Conservation (phyloP, 2,329 filamentous ascomycete genomes). For the Trichocomaceae sp. region DNA sequence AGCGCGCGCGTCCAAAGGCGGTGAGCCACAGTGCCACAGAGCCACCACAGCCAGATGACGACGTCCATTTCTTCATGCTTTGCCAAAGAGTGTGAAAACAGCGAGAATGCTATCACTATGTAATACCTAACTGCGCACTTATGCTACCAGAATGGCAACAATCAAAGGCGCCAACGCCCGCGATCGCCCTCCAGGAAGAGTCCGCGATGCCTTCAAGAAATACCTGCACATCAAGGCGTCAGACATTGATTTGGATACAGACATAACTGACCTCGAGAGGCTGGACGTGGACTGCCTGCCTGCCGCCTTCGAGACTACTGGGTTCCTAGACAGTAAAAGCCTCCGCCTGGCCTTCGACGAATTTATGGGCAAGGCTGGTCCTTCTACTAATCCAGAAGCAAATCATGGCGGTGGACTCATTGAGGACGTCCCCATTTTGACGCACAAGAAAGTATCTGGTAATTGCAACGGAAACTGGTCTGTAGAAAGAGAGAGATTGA, state of each 20-base stretch:
- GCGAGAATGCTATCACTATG: not conserved
- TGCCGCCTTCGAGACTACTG: conserved; percentile 21
- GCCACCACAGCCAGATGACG: not conserved
- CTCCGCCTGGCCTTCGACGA: conserved; percentile 28
- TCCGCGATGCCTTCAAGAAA: conserved; percentile 68
- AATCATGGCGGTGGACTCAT: conserved; percentile 13
- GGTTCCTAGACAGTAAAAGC: conserved; percentile 24
- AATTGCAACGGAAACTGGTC: conserved; percentile 16
- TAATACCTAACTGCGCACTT: not conserved
- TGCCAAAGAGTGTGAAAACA: not conserved
- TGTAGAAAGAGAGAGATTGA: not conserved
- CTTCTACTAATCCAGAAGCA: conserved; percentile 7
- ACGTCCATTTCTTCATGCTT: no score
- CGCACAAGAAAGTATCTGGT: conserved; percentile 33
- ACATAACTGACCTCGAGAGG: conserved; percentile 51
- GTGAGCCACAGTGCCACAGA: conserved; percentile 16
- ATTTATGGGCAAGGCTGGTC: conserved; percentile 20
- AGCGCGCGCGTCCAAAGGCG: conserved; percentile 19
- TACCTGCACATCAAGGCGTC: conserved; percentile 57
- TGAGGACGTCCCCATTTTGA: conserved; percentile 30
- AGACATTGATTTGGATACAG: conserved; percentile 47
- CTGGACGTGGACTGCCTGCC: conserved; percentile 30
- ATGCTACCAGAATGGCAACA: conserved; percentile 23
- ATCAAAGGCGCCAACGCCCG: conserved; percentile 60
- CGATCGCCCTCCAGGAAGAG: conserved; percentile 63